Base-by-base conservation (phyloP, 2,329 filamentous ascomycete species). In the Xenoacremonium recifei region DNA sequence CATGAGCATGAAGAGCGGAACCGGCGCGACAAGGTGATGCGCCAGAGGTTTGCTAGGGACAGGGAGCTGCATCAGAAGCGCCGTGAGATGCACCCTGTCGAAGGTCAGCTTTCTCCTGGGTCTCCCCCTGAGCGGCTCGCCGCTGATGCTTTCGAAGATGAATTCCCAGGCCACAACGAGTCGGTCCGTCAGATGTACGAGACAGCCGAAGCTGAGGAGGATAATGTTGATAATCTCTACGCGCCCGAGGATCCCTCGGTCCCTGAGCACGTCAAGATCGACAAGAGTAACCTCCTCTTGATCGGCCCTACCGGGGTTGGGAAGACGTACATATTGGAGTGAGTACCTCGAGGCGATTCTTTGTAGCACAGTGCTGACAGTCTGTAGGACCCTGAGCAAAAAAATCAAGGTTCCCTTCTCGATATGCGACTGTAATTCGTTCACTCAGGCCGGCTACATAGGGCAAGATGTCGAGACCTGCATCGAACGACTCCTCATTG, bases 381-480 rank as follows among this genome's bases (percentile, higher is more conserved):
- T 55, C n/a, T 2, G 3, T 39, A 95, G 91, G 66, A 97, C 92
- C 0, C 71, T 97, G 29, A 93, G 92, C 53, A 85, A 90, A 58
- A 85, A 93, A 39, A 79, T 99, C n/a, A 92, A 93, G 47, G 90
- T 97, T 0, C 93, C 93, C 0, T 95, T 96, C 60, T 90, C 88
- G 48, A 96, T 96, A 66, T 92, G 89, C 47, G 92, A 97, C 66
- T 97, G 92, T 65, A 96, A 93, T 37, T 88, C 91, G 5, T 90
- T 97, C 50, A 97, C 92, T 0, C 92, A 96, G 68, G 92, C 92
- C 4, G 92, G 93, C 19, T 99, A 99, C 58, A 96, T 99, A 53
- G 93, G 93, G 21, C 92, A 97, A 61, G 93, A 99, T 61, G 92
- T 92, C n/a, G 93, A 99, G 62, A 85, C 89, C 1, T 96, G 92